Conservation (phyloP, 192 early-diverging fungal species). For the Powellomyces hirtus region DNA sequence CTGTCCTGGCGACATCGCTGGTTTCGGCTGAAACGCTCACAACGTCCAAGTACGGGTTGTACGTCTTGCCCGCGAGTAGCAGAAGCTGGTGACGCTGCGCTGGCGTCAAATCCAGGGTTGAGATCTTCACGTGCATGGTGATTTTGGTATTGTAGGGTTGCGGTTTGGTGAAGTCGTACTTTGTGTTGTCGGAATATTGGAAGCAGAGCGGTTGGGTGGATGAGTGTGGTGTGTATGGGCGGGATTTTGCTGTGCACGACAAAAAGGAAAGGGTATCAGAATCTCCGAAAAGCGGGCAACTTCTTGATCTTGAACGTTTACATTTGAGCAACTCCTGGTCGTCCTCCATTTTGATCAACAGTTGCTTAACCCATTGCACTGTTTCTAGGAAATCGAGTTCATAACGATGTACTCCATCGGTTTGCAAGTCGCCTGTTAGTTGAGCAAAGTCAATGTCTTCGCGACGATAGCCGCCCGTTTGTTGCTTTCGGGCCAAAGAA, state of each 20-base stretch:
- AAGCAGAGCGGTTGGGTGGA: conserved; percentile 6
- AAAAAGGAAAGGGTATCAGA: not conserved
- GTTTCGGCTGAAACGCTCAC: conserved; percentile 57
- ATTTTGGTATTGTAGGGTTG: conserved; percentile 52
- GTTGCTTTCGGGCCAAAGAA: no score
- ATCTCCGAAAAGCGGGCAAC: not conserved
- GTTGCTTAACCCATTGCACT: conserved; percentile 35
- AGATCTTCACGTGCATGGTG: conserved; percentile 48
- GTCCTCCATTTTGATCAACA: conserved; percentile 38
- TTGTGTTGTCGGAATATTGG: not conserved
- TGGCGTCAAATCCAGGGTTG: conserved; percentile 43
- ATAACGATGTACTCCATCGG: conserved; percentile 39
- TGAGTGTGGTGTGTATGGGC: conserved; percentile 6
- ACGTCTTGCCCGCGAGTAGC: conserved; percentile 57
- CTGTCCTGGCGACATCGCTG: conserved; percentile 20
- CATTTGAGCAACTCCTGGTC: conserved; percentile 13
- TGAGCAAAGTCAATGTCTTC: not conserved
- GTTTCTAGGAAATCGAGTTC: conserved; percentile 46
- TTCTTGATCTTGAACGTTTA: not conserved
- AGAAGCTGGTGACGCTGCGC: conserved; percentile 59
- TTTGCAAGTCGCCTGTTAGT: conserved; percentile 15
- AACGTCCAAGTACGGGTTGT: conserved; percentile 56
- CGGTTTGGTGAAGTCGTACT: conserved; percentile 32
- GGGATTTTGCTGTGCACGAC: not conserved
- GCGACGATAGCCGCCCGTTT: no score